Evolutionary conservation across 352 stramenopile species (phyloP).

Genomic region (Globisporangium barbulae): DNA sequence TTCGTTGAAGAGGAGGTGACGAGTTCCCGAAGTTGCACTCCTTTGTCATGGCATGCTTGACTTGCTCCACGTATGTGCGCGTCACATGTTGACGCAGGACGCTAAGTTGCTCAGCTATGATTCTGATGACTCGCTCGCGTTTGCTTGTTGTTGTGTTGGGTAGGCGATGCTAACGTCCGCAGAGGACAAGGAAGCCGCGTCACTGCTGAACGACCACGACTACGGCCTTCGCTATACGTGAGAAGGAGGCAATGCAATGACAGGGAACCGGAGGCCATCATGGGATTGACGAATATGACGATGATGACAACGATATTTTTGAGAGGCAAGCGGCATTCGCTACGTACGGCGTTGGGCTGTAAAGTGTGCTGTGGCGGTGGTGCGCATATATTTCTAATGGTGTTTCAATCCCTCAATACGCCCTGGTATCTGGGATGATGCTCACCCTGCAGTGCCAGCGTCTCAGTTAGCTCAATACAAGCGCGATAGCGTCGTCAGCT

Average conservation of each 20-base stretch:
- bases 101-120: background rate
- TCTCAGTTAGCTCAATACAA: background rate
- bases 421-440: too few species aligned
- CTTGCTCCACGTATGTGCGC: constrained; percentile 55
- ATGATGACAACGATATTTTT: constrained; percentile 1
- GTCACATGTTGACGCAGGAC: too few species aligned
- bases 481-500: constrained; percentile 43
- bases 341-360: constrained; percentile 1
- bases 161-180: constrained; percentile 79
- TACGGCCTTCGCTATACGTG: constrained; percentile 78
- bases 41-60: constrained; percentile 86
- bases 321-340: background rate
- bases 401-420: constrained; percentile 4
- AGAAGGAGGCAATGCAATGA: background rate
- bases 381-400: constrained; percentile 6
- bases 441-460: too few species aligned
- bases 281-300: background rate
- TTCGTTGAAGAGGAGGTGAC: constrained; percentile 81
- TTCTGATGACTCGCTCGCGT: background rate
- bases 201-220: constrained; percentile 66
- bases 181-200: constrained; percentile 81
- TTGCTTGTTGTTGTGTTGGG: background rate
- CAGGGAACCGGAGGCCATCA: background rate
- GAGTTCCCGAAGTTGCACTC: constrained; percentile 88
- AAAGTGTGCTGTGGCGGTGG: background rate